phyloP scores from a whole-genome alignment of 176 grass and related monocot genomes.

The Phoenix dactylifera region DNA sequence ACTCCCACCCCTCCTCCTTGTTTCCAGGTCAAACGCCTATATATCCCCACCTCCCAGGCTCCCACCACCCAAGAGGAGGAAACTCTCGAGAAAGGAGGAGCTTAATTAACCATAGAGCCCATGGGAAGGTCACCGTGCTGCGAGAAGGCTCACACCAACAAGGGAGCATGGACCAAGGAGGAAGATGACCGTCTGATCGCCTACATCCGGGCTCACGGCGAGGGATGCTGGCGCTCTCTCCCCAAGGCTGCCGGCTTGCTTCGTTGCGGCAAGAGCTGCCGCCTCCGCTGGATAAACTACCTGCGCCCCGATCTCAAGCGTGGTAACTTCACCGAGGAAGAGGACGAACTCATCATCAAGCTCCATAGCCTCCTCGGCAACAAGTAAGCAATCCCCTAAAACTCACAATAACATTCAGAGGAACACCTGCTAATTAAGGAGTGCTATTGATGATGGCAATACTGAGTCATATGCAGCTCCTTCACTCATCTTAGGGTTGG shows the following conservation, averaged over 20 bases:
- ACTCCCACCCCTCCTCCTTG: too few species aligned
- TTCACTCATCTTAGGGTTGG: too few species aligned
- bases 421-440: too few species aligned
- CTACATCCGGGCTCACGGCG: slow-evolving; percentile 7
- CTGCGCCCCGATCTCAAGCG: slow-evolving; percentile 14
- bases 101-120: neutral
- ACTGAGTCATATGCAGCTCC: too few species aligned
- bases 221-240: slow-evolving; percentile 14
- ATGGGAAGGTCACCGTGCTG: slow-evolving; percentile 22
- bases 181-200: slow-evolving; percentile 12
- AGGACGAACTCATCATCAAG: slow-evolving; percentile 17
- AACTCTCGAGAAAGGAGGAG: too few species aligned
- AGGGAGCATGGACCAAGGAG: slow-evolving; percentile 23
- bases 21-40: too few species aligned
- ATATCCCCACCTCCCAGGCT: too few species aligned
- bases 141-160: slow-evolving; percentile 19
- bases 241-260: slow-evolving; percentile 7
- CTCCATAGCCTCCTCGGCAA: slow-evolving; percentile 16
- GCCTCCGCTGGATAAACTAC: slow-evolving; percentile 20
- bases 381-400: neutral
- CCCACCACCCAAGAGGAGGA: too few species aligned
- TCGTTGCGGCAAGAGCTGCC: slow-evolving; percentile 21
- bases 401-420: too few species aligned
- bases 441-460: too few species aligned
- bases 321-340: slow-evolving; percentile 10